Base-by-base conservation (phyloP, 371 early-diverging fungal species). In the Lichtheimia ramosa region DNA sequence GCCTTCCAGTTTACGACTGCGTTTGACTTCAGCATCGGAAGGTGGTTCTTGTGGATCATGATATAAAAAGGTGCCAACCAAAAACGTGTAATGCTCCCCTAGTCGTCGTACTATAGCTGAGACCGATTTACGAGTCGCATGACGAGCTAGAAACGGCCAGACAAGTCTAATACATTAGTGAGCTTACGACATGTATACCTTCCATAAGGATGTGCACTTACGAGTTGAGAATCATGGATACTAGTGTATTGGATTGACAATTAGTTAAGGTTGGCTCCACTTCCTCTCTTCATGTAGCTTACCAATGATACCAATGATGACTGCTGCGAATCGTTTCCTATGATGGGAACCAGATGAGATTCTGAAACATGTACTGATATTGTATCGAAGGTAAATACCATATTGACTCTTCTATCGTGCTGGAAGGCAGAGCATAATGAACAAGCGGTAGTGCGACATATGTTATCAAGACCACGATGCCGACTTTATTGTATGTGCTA, bases 61-160 rank as follows among this genome's bases (percentile, higher is more conserved):
- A 51, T 79, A 79, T 23, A 77, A 41, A 50, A 66, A 77, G 2
- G 74, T 66, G 15, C 75, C 70, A 60, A 69, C 74, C 3, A 81
- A 28, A 52, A 60, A 81, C 0, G 66, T 69, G 42, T 77, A 81
- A 27, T 77, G 74, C 20, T 77, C 76, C 1, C 74, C 81, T 5
- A 81, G 39, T 46, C 74, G 73, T n/a, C 49, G 52, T 5, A 75
- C 51, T 16, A 74, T 61, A 46, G 39, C 21, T n/a, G 74, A 67
- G 21, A 76, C 60, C 0, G 81, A 74, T 59, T 77, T 83, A 12
- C 85, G 74, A 16, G 82, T 69, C 48, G 82, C 80, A 34, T 77
- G 79, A 23, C 85, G 72, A 1, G 88, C 88, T 20, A 83, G 62
- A 63, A 83, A 85, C 14, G 88, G 88, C 85, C 85, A 87, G 0